A percentile compares a stretch with the other conserved stretches of the same genome.
Evolutionary conservation across 2,329 filamentous ascomycete genomes (phyloP).

Genomic region (Neonectria coccinea): DNA sequence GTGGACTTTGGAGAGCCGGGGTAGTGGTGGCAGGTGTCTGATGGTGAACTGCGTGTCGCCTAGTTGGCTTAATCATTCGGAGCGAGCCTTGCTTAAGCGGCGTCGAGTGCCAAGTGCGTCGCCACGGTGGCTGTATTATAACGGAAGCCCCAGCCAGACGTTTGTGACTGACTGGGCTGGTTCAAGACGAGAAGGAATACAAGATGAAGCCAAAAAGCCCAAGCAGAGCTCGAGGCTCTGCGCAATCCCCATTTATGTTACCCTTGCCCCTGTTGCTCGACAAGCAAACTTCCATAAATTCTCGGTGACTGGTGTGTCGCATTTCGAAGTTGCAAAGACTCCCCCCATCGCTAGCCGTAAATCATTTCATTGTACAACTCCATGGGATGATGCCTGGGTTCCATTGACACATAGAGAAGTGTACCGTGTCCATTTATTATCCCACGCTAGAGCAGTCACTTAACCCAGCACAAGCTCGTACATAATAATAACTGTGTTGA

Average conservation of each 20-base stretch:
- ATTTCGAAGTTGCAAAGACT: constrained; percentile 4
- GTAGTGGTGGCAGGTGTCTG: not conserved
- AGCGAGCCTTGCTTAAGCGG: constrained; percentile 18
- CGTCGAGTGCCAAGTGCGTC: constrained; percentile 15
- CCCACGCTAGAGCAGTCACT: constrained; percentile 37
- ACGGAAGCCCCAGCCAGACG: constrained; percentile 21
- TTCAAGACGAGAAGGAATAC: constrained; percentile 24
- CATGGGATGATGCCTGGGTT: constrained; percentile 13
- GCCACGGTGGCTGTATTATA: constrained; percentile 36
- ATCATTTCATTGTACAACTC: constrained; percentile 27
- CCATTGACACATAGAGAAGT: constrained; percentile 38
- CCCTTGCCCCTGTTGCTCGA: not conserved
- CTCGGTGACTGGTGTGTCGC: not conserved
- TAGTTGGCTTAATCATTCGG: constrained; percentile 24
- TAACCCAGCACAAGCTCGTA: constrained; percentile 84
- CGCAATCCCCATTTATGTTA: constrained; percentile 5
- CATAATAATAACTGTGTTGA: constrained; percentile 85
- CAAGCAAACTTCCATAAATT: not conserved
- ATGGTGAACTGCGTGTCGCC: constrained; percentile 19
- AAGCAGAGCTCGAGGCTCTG: constrained; percentile 18
- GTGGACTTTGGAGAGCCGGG: constrained; percentile 13
- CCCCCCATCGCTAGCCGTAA: constrained; percentile 20
- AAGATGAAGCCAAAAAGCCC: constrained; percentile 22
- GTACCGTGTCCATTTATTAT: constrained; percentile 34
- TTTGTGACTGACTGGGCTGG: constrained; percentile 20